Percentiles rank a stretch among this genome's conserved stretches.
Conservation (phyloP, 345 rosid genomes). For the Aurinia saxatilis region DNA sequence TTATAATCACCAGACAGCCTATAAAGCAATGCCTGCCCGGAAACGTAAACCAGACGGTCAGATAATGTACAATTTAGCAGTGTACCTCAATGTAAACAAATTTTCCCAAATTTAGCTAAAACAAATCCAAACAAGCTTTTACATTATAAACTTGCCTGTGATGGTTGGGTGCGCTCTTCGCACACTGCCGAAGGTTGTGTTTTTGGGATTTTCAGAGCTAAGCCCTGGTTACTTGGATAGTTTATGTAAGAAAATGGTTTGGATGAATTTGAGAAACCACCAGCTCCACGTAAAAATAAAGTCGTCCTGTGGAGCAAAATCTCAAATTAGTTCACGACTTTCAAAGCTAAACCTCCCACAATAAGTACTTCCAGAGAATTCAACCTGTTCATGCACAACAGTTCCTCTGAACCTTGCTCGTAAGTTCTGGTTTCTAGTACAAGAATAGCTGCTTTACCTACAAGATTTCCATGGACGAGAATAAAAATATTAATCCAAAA, state of each 20-base stretch:
- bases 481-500: not conserved
- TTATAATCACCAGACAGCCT: conserved; percentile 93
- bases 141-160: conserved; percentile 58
- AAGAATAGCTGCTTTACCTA: conserved; percentile 87
- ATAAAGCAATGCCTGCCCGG: conserved; percentile 77
- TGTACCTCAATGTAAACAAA: not conserved
- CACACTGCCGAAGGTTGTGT: conserved; percentile 48
- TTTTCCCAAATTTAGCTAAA: not conserved
- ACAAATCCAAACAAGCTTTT: not conserved
- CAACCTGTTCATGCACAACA: conserved; percentile 76
- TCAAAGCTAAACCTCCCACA: not conserved
- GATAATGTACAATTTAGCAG: not conserved
- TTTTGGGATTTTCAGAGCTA: conserved; percentile 61
- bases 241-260: conserved; percentile 63
- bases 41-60: conserved; percentile 17
- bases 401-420: conserved; percentile 59
- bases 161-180: conserved; percentile 64
- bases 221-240: conserved; percentile 53
- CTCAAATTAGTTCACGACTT: not conserved
- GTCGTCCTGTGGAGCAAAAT: conserved; percentile 44
- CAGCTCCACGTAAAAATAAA: conserved; percentile 70
- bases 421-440: conserved; percentile 75
- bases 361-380: conserved; percentile 5
- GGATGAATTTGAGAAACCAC: conserved; percentile 81
- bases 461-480: not conserved